Base-by-base conservation (phyloP, 2,329 filamentous ascomycete genomes). In the Aspergillus fumigatus region DNA sequence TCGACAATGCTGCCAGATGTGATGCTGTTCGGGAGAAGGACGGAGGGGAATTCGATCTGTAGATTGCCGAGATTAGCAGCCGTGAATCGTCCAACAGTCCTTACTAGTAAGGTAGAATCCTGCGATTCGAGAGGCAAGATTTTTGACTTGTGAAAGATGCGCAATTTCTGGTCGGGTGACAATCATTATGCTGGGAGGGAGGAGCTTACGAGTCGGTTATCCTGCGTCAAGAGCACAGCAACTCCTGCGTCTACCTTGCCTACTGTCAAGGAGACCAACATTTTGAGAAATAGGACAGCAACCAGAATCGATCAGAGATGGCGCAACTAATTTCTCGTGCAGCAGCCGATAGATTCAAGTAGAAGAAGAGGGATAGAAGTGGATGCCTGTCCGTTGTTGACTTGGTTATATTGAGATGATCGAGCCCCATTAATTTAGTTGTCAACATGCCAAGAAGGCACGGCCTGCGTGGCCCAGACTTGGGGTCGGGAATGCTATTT, bases 221-320 rank as follows among this genome's bases (percentile, higher is more conserved):
- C 94, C 72, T 96, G 89, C 50, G 94, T 99, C 70, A 99, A 80
- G 54, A 99, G 87, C 60, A 99, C 94, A 51, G 94, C 96, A 72
- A 99, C 93, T 77, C 94, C 94, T 69, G 94, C 94, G 77, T 99
- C 94, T 77, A 99, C 94, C 81, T 99, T 99, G 81, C 94, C 94
- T 77, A 99, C 94, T 51, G 93, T 97, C 73, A 99, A 84, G 65
- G 94, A 97, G 77, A 99, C 90, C 71, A 97, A 84, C 94, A 99
- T 97, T 51, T 73, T 82, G 64, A 55, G 38, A 25, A 14, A 23
- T 52, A 43, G 47, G 26, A 48, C 35, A 48, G 26, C 25, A 52
- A 38, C 21, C 8, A 25, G 48, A 35, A 11, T 14, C 21, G 8
- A 47, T 47, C 23, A 47, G 43, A 4, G 21, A 47, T 47, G 21